These are phyloP conservation scores for Cokeromyces recurvatus DNA, from an alignment of 371 early-diverging fungal species.

Conservation along the genomic window DNA sequence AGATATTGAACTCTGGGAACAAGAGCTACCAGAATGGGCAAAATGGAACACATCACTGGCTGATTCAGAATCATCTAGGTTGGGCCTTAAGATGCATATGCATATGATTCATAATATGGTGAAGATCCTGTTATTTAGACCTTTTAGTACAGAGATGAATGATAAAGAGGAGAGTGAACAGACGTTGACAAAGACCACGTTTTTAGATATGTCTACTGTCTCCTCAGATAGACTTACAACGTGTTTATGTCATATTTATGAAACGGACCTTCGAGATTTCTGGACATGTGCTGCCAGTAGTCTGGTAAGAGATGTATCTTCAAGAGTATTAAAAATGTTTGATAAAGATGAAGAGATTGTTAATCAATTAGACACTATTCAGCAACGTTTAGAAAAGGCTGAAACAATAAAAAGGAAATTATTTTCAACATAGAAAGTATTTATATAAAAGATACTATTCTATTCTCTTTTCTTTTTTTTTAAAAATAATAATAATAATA, in stretches of 20 bases:
- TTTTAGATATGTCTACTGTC: conserved; percentile 34
- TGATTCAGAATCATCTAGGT: background rate
- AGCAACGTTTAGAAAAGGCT: conserved; percentile 1
- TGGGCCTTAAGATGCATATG: conserved; percentile 17
- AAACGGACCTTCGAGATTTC: background rate
- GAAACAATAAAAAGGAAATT: background rate
- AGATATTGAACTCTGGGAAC: conserved; percentile 40
- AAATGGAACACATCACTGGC: conserved; percentile 13
- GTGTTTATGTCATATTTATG: conserved; percentile 11
- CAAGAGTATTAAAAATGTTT: conserved; percentile 22
- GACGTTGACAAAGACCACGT: conserved; percentile 38
- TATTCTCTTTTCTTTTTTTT: no score
- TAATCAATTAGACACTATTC: conserved; percentile 9
- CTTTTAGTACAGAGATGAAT: conserved; percentile 20
- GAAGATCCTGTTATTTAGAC: conserved; percentile 37
- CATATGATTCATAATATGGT: conserved; percentile 33
- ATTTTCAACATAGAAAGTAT: no score
- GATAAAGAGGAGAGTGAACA: conserved; percentile 19
- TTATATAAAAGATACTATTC: no score
- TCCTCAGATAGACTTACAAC: conserved; percentile 23
- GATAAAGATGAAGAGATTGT: conserved; percentile 32
- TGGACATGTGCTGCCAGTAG: conserved; percentile 17
- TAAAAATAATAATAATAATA: no score
- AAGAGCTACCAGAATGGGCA: conserved; percentile 28
- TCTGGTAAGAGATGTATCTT: conserved; percentile 26